A percentile compares a stretch with the other conserved stretches of the same genome.
Conservation (phyloP, 768 basidiomycete species). For the Hygrophoropsis aurantiaca region DNA sequence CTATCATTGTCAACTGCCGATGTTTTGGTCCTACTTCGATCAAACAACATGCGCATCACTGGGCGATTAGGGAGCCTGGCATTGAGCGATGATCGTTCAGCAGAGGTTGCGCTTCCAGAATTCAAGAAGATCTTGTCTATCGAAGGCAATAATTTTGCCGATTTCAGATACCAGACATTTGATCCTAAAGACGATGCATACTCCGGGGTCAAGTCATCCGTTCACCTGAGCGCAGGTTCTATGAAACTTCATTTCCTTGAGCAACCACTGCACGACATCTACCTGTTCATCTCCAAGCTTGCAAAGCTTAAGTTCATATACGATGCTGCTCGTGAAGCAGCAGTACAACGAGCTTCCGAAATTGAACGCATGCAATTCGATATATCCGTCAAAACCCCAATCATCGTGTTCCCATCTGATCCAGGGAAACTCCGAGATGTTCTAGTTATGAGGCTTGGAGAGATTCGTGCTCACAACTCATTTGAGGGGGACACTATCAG, state of each 20-base stretch:
- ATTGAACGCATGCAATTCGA: conserved; percentile 94
- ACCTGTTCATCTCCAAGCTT: conserved; percentile 78
- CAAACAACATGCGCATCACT: conserved; percentile 72
- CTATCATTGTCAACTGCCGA: conserved; percentile 89
- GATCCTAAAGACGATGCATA: conserved; percentile 70
- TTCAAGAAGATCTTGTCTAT: conserved; percentile 91
- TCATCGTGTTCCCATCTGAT: conserved; percentile 82
- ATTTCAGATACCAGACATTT: conserved; percentile 92
- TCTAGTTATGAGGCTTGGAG: conserved; percentile 82
- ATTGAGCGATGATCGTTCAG: conserved; percentile 69
- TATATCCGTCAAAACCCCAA: conserved; percentile 88
- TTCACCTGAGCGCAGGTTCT: conserved; percentile 84
- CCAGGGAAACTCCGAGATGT: conserved; percentile 60
- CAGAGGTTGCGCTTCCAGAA: conserved; percentile 50
- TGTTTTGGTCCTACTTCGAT: conserved; percentile 71
- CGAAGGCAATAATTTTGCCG: conserved; percentile 90
- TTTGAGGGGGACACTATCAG: conserved; percentile 54
- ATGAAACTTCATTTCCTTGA: conserved; percentile 88
- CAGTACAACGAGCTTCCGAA: conserved; percentile 89
- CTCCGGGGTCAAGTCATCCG: conserved; percentile 78
- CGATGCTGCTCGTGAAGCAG: conserved; percentile 90
- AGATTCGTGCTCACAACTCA: conserved; percentile 79
- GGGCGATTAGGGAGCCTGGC: conserved; percentile 84
- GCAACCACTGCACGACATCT: conserved; percentile 86
- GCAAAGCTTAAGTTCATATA: conserved; percentile 92